These are phyloP conservation scores for Russula lepida DNA, from an alignment of 768 basidiomycete species.

Conservation along the genomic window DNA sequence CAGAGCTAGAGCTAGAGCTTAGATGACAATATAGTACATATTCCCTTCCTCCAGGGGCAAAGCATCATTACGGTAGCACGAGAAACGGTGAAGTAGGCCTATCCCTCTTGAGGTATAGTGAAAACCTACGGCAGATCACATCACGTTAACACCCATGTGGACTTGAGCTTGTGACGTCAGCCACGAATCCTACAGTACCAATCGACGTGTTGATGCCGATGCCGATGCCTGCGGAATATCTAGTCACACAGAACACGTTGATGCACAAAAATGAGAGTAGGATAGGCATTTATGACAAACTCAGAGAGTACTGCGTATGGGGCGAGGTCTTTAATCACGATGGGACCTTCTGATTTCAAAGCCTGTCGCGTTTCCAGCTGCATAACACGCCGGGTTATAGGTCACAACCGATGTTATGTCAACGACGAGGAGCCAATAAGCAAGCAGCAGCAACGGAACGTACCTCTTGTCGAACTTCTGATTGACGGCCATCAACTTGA, in stretches of 20 bases:
- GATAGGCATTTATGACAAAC: constrained; percentile 5
- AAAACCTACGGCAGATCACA: not conserved
- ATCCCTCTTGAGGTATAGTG: constrained; percentile 3
- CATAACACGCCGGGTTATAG: not conserved
- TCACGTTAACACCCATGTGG: not conserved
- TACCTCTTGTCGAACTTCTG: constrained; percentile 71
- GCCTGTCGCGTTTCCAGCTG: constrained; percentile 72
- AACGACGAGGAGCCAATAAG: not conserved
- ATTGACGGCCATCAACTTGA: constrained; percentile 60
- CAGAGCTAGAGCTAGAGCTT: not conserved
- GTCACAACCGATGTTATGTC: constrained; percentile 11
- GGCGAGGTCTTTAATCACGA: not conserved
- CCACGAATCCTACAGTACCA: not conserved
- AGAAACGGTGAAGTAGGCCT: not conserved
- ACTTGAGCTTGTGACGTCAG: not conserved
- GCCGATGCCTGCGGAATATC: not conserved
- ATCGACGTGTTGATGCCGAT: not conserved
- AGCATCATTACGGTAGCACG: not conserved
- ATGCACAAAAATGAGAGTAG: not conserved
- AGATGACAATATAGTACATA: too few relatives aligned
- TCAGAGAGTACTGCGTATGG: constrained; percentile 10
- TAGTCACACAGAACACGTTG: not conserved
- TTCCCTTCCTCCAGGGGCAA: not conserved
- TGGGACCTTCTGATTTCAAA: constrained; percentile 32
- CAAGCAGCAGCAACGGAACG: constrained; percentile 21